Base-by-base conservation (phyloP, 2,329 filamentous ascomycete species). In the Fonsecaea multimorphosa region DNA sequence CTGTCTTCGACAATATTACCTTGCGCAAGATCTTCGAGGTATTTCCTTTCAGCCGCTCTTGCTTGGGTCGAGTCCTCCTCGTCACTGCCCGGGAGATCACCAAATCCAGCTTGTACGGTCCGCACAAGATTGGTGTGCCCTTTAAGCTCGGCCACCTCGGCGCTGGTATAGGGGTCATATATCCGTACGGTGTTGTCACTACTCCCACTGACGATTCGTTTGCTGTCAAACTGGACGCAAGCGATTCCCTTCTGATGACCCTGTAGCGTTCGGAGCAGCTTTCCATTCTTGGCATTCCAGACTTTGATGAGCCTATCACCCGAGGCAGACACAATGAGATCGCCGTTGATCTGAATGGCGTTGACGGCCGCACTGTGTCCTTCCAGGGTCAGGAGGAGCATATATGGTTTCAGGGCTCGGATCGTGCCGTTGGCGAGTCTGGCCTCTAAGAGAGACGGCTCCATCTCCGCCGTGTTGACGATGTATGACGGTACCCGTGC, bases 101-200 rank as follows among this genome's bases (percentile, higher is more conserved):
- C 94, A 72, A 97, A 98, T 7, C 93, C 93, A 24, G 95, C 94
- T 78, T 99, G 95, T 1, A 99, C 91, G 0, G 95, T 98, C 44
- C 95, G 89, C 27, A 99, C 95, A 19, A 99, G 86, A 70, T 91
- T 91, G 2, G 83, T 84, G 75, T 99, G 95, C 11, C 91, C 91
- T 58, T 89, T 85, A 8, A 99, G 83, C 74, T 91, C 94, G 16
- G 93, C 94, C 5, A 98, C 92, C 77, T 98, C 93, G 11, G 95
- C 89, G 3, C 91, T 91, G 0, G 92, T 93, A 53, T 87, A 85
- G 52, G 91, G 89, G 75, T 98, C 95, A 76, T 96, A 99, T 22
- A 99, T 95, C 71, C 95, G 93, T 34, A 99, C 92, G 46, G 95
- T 93, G 75, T 96, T 93, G 77, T 99, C 95, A 72, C 93, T 97